Percentiles rank a stretch among this genome's conserved stretches.
Conservation (phyloP, 2,329 filamentous ascomycete species). For the Fusarium floridanum region DNA sequence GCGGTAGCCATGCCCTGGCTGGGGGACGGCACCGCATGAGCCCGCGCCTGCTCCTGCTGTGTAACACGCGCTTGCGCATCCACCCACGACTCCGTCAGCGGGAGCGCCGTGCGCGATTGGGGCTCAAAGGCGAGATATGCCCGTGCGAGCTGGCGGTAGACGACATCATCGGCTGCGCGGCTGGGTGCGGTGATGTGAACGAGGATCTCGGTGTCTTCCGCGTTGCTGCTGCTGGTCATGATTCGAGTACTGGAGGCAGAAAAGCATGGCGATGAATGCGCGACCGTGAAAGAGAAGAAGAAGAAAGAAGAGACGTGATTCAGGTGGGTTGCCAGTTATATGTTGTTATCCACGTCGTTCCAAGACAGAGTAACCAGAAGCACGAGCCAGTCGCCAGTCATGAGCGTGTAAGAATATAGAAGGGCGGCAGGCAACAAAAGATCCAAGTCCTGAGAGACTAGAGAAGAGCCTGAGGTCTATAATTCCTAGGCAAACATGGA, state of each 20-base stretch:
- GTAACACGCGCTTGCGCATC: conserved; percentile 4
- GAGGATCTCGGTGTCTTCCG: conserved; percentile 63
- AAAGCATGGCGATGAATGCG: conserved; percentile 42
- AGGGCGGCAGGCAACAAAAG: conserved; percentile 11
- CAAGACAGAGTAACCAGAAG: conserved; percentile 17
- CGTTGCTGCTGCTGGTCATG: conserved; percentile 46
- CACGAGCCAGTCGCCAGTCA: conserved; percentile 31
- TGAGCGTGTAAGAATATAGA: conserved; percentile 7
- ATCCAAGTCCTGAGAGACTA: background rate
- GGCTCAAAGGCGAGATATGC: conserved; percentile 65
- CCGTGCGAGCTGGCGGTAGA: conserved; percentile 63
- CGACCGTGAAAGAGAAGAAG: background rate
- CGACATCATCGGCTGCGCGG: conserved; percentile 60
- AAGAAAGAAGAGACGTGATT: background rate
- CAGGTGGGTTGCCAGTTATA: conserved; percentile 13
- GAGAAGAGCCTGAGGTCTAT: background rate
- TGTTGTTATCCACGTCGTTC: conserved; percentile 17
- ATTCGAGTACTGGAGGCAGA: conserved; percentile 18
- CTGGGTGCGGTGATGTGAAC: conserved; percentile 68
- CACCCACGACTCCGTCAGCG: background rate
- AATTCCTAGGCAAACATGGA: background rate
- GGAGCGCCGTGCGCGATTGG: conserved; percentile 25
- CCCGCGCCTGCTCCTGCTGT: conserved; percentile 7
- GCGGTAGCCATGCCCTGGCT: conserved; percentile 21
- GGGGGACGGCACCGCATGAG: conserved; percentile 19